Percentiles rank a stretch among this genome's conserved stretches.
Evolutionary conservation across 202 grass and related monocot genomes (phyloP).

Genomic region (Cymbopogon flexuosus): DNA sequence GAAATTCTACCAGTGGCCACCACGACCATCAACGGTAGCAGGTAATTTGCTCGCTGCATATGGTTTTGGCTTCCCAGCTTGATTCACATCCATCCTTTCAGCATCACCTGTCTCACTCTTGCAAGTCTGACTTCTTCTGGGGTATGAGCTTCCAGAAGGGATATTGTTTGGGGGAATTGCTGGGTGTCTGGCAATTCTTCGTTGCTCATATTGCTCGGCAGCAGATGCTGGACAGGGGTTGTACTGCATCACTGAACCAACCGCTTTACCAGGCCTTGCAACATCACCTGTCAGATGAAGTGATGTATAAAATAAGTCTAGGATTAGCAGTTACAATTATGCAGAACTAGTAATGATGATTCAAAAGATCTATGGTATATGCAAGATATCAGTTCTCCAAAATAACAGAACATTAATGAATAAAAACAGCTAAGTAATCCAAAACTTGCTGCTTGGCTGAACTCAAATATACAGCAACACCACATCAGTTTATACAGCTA

Average conservation of each 20-base stretch:
- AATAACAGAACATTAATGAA: not conserved
- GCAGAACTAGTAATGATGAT: not conserved
- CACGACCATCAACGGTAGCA: constrained; percentile 53
- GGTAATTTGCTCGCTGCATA: constrained; percentile 60
- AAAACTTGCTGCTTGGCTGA: not conserved
- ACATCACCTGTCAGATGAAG: constrained; percentile 47
- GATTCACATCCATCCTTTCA: constrained; percentile 52
- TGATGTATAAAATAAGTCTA: not conserved
- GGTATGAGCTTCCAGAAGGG: constrained; percentile 54
- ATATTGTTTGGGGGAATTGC: constrained; percentile 42
- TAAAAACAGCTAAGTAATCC: not conserved
- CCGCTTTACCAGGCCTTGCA: constrained; percentile 55
- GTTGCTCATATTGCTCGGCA: constrained; percentile 60
- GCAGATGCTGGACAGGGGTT: constrained; percentile 33
- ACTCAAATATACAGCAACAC: not conserved
- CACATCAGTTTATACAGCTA: not conserved
- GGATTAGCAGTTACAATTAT: not conserved
- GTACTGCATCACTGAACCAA: constrained; percentile 46
- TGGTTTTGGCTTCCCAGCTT: constrained; percentile 44
- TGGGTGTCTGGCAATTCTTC: constrained; percentile 43
- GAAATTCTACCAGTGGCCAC: constrained; percentile 60
- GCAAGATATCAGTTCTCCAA: not conserved
- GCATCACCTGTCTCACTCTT: constrained; percentile 66
- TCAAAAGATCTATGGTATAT: not conserved
- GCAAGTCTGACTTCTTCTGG: constrained; percentile 71